Percentiles rank a stretch among this genome's conserved stretches.
Evolutionary conservation across 371 early-diverging fungal species (phyloP).

Genomic region (Mortierella sp.): DNA sequence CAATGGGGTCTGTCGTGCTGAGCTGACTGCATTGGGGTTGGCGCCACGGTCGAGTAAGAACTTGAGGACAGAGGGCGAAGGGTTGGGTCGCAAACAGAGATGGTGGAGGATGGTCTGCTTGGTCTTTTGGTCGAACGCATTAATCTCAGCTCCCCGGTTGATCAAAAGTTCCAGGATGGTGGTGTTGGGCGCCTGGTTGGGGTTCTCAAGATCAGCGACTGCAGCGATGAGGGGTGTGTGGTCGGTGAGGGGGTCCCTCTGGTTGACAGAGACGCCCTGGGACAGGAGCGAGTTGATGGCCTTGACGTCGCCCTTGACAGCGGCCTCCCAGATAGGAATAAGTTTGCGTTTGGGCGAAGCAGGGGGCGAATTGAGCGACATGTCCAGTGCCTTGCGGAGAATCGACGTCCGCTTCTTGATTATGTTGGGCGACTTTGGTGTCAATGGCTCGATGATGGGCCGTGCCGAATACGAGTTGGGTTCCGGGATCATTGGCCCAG

Average conservation of each 20-base stretch:
- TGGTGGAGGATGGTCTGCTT: slow-evolving; percentile 54
- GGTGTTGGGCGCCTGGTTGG: slow-evolving; percentile 47
- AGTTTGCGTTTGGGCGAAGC: slow-evolving; percentile 44
- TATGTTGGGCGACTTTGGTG: slow-evolving; percentile 25
- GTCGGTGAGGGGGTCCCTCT: slow-evolving; percentile 65
- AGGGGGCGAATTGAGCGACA: slow-evolving; percentile 52
- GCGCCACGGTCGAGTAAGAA: slow-evolving; percentile 51
- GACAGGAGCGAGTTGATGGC: slow-evolving; percentile 38
- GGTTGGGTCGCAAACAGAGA: slow-evolving; percentile 44
- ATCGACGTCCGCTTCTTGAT: slow-evolving; percentile 43
- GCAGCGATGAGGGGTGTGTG: slow-evolving; percentile 63
- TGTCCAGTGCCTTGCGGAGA: slow-evolving; percentile 45
- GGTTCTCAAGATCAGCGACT: slow-evolving; percentile 58
- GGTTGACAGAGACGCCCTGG: slow-evolving; percentile 56
- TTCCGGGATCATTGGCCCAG: slow-evolving; percentile 18
- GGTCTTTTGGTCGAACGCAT: slow-evolving; percentile 49
- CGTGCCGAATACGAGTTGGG: slow-evolving; percentile 6
- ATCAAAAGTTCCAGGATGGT: slow-evolving; percentile 38
- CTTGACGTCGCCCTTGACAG: slow-evolving; percentile 45
- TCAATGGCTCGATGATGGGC: slow-evolving; percentile 20
- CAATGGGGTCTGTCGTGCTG: slow-evolving; percentile 46
- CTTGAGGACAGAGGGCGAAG: slow-evolving; percentile 43
- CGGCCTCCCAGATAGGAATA: slow-evolving; percentile 48
- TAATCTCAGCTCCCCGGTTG: slow-evolving; percentile 56
- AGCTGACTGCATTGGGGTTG: slow-evolving; percentile 54